A percentile compares a stretch with the other conserved stretches of the same genome.
Evolutionary conservation across 2,329 filamentous ascomycete genomes (phyloP).

Genomic region (Sclerotinia minor): DNA sequence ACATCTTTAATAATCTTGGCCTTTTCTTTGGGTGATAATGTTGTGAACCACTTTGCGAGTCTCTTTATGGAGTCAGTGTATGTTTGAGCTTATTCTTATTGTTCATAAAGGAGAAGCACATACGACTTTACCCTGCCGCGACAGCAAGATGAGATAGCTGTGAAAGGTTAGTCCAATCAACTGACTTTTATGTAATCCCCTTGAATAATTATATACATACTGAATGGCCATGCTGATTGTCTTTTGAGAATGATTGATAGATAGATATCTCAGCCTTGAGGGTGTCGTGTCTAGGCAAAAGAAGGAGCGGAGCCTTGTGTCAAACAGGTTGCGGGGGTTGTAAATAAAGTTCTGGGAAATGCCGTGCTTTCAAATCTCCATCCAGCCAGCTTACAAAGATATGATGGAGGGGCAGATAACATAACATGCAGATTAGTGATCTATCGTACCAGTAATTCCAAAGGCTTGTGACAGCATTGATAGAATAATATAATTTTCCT

Average conservation of each 20-base stretch:
- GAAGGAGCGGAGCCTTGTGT: conserved; percentile 15
- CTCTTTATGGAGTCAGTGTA: conserved; percentile 59
- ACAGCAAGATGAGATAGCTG: conserved; percentile 97
- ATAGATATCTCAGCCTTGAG: conserved; percentile 21
- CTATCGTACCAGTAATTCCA: background rate
- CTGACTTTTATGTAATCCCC: background rate
- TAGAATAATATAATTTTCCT: conserved; percentile 17
- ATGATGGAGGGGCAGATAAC: conserved; percentile 22
- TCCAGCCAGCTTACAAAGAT: conserved; percentile 21
- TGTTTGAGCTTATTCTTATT: conserved; percentile 24
- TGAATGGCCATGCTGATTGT: conserved; percentile 50
- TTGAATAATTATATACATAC: conserved; percentile 45
- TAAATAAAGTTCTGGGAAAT: background rate
- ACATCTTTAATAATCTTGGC: conserved; percentile 99
- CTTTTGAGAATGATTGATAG: conserved; percentile 5
- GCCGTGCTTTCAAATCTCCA: background rate
- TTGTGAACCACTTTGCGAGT: conserved; percentile 99
- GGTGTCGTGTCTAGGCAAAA: conserved; percentile 17
- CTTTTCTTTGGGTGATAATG: conserved; percentile 95
- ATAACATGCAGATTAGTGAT: conserved; percentile 4
- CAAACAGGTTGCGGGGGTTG: background rate
- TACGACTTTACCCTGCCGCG: conserved; percentile 98
- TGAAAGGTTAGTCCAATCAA: conserved; percentile 29
- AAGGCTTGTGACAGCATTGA: conserved; percentile 21
- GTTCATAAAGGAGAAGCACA: conserved; percentile 45